These are phyloP conservation scores for Fraxinus velutina DNA, from an alignment of 305 asterid species.

Conservation along the genomic window DNA sequence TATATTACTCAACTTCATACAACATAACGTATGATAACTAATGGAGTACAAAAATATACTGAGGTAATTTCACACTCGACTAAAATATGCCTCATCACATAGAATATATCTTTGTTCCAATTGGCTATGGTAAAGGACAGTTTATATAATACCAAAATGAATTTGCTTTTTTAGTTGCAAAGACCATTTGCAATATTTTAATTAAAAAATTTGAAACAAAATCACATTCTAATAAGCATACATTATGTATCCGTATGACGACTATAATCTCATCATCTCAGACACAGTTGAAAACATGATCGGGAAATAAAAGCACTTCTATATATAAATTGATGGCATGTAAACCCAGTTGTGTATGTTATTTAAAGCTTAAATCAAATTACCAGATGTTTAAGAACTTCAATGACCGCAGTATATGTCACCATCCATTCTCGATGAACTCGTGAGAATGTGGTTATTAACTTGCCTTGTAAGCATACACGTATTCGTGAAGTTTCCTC, in stretches of 20 bases:
- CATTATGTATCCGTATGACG: neutral
- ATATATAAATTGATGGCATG: neutral
- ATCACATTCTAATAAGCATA: neutral
- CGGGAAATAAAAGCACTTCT: neutral
- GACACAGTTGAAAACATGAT: neutral
- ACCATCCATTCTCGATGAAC: neutral
- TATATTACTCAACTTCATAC: no score
- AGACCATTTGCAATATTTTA: neutral
- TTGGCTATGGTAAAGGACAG: no score
- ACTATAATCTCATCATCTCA: neutral
- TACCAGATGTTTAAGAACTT: neutral
- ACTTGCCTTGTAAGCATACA: neutral
- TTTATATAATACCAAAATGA: no score
- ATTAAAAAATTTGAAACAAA: neutral
- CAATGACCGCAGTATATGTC: neutral
- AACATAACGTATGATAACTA: no score
- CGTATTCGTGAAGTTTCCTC: no score
- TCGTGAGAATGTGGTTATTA: slow-evolving; percentile 7
- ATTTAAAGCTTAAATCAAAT: neutral
- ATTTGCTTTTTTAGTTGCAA: neutral
- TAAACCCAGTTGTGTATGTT: neutral
- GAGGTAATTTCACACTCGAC: no score
- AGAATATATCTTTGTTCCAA: no score
- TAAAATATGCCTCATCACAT: no score
- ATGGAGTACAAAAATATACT: no score